Evolutionary conservation across 371 early-diverging fungal species (phyloP), one percentile per base, ranked within the genome.

Genomic region (Funneliformis caledonium): DNA sequence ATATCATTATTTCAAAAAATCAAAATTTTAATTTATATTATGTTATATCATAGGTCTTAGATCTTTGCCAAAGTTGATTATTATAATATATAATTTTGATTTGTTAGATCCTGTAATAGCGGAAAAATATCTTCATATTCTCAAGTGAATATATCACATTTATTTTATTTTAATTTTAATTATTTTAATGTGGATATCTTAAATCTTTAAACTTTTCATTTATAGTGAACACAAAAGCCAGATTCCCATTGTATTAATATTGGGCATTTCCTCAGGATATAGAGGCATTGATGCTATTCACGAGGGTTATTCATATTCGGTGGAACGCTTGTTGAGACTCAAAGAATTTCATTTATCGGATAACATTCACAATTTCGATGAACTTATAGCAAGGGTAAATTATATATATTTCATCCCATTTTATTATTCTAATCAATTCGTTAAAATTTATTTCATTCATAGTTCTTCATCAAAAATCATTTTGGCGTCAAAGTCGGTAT

Each of bases 71-170:
- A 91, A 88, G 9, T 80, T 95, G 1, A 94, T 96, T 1, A 85
- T 96, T 19, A 90, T 96, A 22, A 80, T 97, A 33, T 94, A 96
- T 81, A 97, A 97, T 82, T 92, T 97, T 82, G 97, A 97, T 82
- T 88, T 92, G n/a, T 96, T 96, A 74, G 89, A 91, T 42, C 88
- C 92, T 1, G 80, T 81, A 16, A 88, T 96, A 0, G 88, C 96
- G 1, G 90, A 93, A 70, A 92, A 95, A 81, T 88, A 96, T 72
- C 87, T 96, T 75, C 87, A 87, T 26, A 94, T 96, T 64, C 91
- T 89, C 88, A 91, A 91, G 93, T 91, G 85, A 60, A 56, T 56
- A 16, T 7, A 4, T 31, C 31, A 22, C 26, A 64, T 31, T 64
- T 64, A 64, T 64, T 64, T 22, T 56, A 4, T 19, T 7, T 64